Evolutionary conservation across 331 rosid genomes (phyloP).

Genomic region (Malus hybrid): DNA sequence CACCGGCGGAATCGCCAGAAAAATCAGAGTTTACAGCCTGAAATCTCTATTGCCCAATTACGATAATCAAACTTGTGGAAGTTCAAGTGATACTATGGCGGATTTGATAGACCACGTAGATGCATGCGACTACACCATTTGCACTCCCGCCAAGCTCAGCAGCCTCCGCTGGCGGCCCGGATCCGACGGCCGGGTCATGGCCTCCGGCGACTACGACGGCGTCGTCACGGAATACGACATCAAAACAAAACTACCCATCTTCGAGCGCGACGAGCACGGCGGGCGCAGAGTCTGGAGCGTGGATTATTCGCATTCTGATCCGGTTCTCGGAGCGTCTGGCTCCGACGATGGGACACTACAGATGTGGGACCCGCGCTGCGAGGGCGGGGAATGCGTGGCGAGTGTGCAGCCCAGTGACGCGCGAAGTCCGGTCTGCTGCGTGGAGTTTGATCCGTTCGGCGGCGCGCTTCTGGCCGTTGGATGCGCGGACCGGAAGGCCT

Average conservation of each 20-base stretch:
- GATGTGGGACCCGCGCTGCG: slow-evolving; percentile 55
- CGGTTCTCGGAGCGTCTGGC: slow-evolving; percentile 43
- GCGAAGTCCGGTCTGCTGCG: slow-evolving; percentile 40
- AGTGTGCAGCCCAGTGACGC: slow-evolving; percentile 26
- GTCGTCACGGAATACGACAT: slow-evolving; percentile 56
- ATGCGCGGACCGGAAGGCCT: slow-evolving; percentile 50
- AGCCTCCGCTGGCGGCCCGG: slow-evolving; percentile 54
- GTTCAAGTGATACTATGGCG: neutral
- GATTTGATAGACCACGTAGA: slow-evolving; percentile 26
- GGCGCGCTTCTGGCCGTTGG: slow-evolving; percentile 40
- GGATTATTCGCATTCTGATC: slow-evolving; percentile 39
- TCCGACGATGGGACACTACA: slow-evolving; percentile 71
- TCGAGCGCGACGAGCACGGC: slow-evolving; percentile 67
- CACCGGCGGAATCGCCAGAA: slow-evolving; percentile 58
- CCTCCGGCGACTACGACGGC: slow-evolving; percentile 62
- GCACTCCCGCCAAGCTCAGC: slow-evolving; percentile 62
- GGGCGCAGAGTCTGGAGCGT: slow-evolving; percentile 66
- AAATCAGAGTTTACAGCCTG: slow-evolving; percentile 35
- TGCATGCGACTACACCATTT: slow-evolving; percentile 35
- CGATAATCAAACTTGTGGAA: neutral
- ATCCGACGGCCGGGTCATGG: slow-evolving; percentile 25
- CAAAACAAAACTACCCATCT: slow-evolving; percentile 29
- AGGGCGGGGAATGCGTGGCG: slow-evolving; percentile 28
- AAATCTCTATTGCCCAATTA: slow-evolving; percentile 6
- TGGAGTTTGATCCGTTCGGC: slow-evolving; percentile 41